Evolutionary conservation across 139 green algal genomes (phyloP).

Genomic region (Chlorella sp.): DNA sequence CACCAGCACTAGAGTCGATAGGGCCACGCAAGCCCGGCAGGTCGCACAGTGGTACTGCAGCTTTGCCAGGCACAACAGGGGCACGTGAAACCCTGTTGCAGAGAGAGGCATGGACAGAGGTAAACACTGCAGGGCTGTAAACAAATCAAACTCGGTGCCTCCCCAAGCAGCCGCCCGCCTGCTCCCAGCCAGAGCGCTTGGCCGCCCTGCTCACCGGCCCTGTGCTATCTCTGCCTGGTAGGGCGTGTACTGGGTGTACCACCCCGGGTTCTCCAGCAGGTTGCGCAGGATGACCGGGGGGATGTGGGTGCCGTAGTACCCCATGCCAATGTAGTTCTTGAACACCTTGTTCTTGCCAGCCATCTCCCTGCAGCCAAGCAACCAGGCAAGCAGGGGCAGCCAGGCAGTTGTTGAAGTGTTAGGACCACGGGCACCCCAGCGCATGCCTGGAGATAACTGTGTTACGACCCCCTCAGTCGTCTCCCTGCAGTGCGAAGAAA

Average conservation of each 20-base stretch:
- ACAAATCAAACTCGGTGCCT: background rate
- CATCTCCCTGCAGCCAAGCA: conserved; percentile 95
- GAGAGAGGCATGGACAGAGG: too few species aligned
- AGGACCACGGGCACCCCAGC: too few species aligned
- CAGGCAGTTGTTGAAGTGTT: too few species aligned
- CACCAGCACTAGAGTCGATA: too few species aligned
- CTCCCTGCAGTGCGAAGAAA: too few species aligned
- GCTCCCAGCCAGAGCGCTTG: background rate
- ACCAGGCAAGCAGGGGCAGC: background rate
- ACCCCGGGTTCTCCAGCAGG: conserved; percentile 99
- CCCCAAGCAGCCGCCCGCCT: background rate
- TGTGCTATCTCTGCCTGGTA: conserved; percentile 98
- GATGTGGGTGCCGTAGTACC: conserved; percentile 95
- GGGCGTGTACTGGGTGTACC: conserved; percentile 99
- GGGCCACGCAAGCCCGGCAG: too few species aligned
- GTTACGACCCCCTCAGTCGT: too few species aligned
- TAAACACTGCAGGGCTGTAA: too few species aligned
- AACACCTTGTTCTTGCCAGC: conserved; percentile 94
- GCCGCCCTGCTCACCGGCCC: conserved; percentile 57
- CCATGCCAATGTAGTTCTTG: conserved; percentile 98
- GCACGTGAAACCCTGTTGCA: too few species aligned
- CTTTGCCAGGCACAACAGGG: too few species aligned
- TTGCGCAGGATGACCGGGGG: conserved; percentile 97
- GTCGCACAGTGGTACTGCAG: too few species aligned
- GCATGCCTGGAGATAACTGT: too few species aligned